Percentiles rank a stretch among this genome's conserved stretches.
Evolutionary conservation across 73 alveolate genomes (phyloP).

Genomic region (Paraurostyla sp.): DNA sequence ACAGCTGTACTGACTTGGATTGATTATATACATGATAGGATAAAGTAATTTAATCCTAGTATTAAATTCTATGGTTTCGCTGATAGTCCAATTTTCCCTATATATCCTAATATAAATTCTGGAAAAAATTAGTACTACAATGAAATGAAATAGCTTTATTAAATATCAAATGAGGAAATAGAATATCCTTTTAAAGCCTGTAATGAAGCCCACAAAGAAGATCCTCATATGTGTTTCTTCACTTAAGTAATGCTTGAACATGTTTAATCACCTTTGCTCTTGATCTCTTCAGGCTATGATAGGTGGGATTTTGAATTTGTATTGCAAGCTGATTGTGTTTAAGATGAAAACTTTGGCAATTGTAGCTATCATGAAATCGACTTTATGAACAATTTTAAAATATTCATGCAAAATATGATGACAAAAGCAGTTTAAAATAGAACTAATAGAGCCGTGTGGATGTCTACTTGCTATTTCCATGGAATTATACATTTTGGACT

Average conservation of each 20-base stretch:
- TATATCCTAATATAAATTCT: background rate
- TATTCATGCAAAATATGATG: background rate
- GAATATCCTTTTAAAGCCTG: background rate
- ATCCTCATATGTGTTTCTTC: background rate
- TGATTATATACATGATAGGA: background rate
- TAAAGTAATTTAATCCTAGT: background rate
- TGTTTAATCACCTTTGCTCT: background rate
- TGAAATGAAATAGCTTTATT: background rate
- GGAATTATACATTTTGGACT: too few species aligned
- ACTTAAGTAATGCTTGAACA: background rate
- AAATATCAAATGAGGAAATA: background rate
- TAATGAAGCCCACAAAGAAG: background rate
- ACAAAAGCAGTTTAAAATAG: background rate
- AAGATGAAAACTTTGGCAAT: background rate
- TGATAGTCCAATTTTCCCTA: constrained; percentile 17
- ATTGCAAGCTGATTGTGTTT: background rate
- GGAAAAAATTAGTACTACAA: background rate
- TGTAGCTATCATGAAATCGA: background rate
- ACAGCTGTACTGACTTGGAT: constrained; percentile 13
- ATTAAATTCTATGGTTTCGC: background rate
- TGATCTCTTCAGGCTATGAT: background rate
- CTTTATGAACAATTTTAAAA: background rate
- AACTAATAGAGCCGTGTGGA: constrained; percentile 7
- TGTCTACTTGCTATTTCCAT: background rate
- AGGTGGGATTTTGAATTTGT: background rate